These are phyloP conservation scores for Corylus americana DNA, from an alignment of 306 rosid species.

Conservation along the genomic window DNA sequence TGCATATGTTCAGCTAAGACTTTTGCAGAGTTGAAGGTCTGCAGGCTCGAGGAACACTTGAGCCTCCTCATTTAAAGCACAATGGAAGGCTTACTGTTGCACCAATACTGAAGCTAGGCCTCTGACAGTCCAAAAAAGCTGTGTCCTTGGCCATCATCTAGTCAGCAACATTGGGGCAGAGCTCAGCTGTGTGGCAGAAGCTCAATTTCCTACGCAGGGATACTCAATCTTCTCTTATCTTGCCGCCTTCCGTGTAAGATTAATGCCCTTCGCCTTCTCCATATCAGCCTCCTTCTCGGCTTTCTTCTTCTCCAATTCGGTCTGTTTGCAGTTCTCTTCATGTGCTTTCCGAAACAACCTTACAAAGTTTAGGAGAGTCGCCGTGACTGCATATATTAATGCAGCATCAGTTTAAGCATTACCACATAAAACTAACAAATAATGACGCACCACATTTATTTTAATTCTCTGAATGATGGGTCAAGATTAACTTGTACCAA, in stretches of 20 bases:
- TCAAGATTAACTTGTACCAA: background rate
- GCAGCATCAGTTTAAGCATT: constrained; percentile 31
- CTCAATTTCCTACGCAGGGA: constrained; percentile 38
- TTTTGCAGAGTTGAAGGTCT: constrained; percentile 10
- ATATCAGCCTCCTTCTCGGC: constrained; percentile 88
- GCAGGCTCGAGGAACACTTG: constrained; percentile 22
- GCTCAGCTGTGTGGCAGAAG: constrained; percentile 40
- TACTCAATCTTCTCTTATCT: constrained; percentile 46
- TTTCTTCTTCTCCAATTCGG: constrained; percentile 88
- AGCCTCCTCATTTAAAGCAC: constrained; percentile 6
- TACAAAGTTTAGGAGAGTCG: constrained; percentile 72
- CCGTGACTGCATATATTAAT: constrained; percentile 70
- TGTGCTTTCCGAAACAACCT: constrained; percentile 94
- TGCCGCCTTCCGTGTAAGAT: constrained; percentile 52
- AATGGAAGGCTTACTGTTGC: constrained; percentile 32
- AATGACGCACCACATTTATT: background rate
- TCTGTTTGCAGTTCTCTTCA: constrained; percentile 89
- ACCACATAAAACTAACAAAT: background rate
- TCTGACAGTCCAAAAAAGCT: constrained; percentile 40
- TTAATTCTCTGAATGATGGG: background rate
- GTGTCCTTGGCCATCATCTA: constrained; percentile 21
- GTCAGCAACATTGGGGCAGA: constrained; percentile 35
- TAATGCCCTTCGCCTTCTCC: constrained; percentile 84
- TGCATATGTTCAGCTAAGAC: constrained; percentile 24
- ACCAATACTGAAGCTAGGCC: constrained; percentile 30